Evolutionary conservation across 208 protist genomes (phyloP).

Genomic region (Acanthamoeba quina): DNA sequence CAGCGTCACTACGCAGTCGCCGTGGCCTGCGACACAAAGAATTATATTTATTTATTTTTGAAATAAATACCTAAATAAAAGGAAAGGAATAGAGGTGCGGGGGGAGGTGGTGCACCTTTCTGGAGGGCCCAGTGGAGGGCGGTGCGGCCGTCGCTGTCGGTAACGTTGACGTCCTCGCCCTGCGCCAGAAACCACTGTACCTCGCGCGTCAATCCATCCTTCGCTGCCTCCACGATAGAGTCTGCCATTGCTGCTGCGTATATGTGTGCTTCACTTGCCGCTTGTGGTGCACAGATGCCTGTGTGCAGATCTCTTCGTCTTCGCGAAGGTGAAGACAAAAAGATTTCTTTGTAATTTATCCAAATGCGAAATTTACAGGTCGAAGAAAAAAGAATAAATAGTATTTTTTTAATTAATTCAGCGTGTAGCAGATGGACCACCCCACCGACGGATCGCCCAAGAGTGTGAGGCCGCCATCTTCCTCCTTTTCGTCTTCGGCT

Average conservation of each 20-base stretch:
- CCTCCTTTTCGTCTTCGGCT: background rate
- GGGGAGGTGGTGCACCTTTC: background rate
- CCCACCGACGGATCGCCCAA: background rate
- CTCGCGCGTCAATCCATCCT: background rate
- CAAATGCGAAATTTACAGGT: no score
- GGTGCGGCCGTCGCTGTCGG: slow-evolving; percentile 23
- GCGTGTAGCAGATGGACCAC: background rate
- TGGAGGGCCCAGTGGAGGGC: slow-evolving; percentile 38
- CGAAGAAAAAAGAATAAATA: no score
- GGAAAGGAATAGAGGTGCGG: no score
- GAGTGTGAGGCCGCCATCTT: background rate
- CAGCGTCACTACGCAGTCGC: background rate
- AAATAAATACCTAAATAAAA: background rate
- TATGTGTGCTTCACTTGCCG: background rate
- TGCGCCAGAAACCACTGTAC: slow-evolving; percentile 67
- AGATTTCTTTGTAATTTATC: no score
- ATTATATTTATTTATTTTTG: background rate
- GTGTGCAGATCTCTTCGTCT: no score
- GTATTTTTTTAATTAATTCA: no score
- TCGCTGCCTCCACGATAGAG: slow-evolving; percentile 58
- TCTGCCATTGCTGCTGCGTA: slow-evolving; percentile 8
- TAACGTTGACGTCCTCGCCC: slow-evolving; percentile 65
- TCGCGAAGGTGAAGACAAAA: no score
- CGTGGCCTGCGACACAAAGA: background rate
- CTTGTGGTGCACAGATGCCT: no score